These are phyloP conservation scores for Pezicula radicicola DNA, from an alignment of 2,329 filamentous ascomycete genomes.

Conservation along the genomic window DNA sequence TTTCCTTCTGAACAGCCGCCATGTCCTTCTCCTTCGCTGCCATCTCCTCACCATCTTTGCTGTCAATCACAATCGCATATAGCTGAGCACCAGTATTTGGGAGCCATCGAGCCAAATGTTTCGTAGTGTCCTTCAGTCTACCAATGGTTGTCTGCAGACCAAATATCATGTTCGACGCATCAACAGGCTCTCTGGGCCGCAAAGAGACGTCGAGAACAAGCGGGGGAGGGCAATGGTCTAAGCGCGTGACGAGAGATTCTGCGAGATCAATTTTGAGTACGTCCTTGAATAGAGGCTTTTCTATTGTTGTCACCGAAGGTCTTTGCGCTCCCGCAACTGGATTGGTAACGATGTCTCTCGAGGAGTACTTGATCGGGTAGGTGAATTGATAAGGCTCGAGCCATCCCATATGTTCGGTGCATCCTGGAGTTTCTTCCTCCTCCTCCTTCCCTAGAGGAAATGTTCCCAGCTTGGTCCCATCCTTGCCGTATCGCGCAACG, in stretches of 20 bases:
- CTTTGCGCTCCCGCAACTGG: conserved; percentile 12
- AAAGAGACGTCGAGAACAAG: conserved; percentile 22
- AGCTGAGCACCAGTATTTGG: conserved; percentile 25
- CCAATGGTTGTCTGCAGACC: conserved; percentile 26
- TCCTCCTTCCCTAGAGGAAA: conserved; percentile 2
- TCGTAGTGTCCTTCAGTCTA: conserved; percentile 24
- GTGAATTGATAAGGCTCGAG: conserved; percentile 24
- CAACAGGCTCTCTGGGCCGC: conserved; percentile 24
- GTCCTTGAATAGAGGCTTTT: conserved; percentile 22
- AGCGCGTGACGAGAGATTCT: conserved; percentile 12
- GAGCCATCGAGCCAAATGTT: conserved; percentile 27
- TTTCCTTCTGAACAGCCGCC: conserved; percentile 19
- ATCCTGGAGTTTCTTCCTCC: conserved; percentile 8
- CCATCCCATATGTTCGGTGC: conserved; percentile 22
- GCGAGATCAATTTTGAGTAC: conserved; percentile 15
- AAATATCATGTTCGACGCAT: conserved; percentile 53
- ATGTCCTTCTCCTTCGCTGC: conserved; percentile 21
- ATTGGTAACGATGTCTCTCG: conserved; percentile 22
- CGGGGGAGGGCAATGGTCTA: conserved; percentile 19
- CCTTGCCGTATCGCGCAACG: conserved; percentile 10
- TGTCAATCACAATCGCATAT: conserved; percentile 27
- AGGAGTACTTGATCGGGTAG: conserved; percentile 24
- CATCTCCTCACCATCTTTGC: conserved; percentile 11
- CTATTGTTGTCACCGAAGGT: conserved; percentile 19
- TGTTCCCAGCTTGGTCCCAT: conserved; percentile 14